Evolutionary conservation across 2,329 filamentous ascomycete species (phyloP).

Genomic region (Hypoxylon sp.): DNA sequence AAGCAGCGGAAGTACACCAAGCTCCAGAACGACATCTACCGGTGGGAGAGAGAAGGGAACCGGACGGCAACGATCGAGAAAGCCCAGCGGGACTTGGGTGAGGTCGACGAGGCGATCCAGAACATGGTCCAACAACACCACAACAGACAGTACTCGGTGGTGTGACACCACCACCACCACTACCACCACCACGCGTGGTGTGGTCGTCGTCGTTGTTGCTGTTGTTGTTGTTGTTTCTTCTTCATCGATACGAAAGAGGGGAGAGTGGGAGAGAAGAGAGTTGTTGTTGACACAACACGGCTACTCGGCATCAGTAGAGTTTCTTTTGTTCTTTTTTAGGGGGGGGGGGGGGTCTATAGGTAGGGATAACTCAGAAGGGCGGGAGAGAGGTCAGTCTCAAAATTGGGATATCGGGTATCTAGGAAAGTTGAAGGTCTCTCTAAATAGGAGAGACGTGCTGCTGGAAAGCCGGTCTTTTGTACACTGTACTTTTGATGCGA

Average conservation of each 20-base stretch:
- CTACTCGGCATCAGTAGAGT: slow-evolving; percentile 31
- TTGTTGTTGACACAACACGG: slow-evolving; percentile 2
- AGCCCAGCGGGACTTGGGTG: slow-evolving; percentile 73
- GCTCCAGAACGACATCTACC: slow-evolving; percentile 76
- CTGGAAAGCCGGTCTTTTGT: slow-evolving; percentile 39
- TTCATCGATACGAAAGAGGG: slow-evolving; percentile 15
- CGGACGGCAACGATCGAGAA: slow-evolving; percentile 76
- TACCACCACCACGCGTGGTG: too few species aligned
- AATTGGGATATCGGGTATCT: slow-evolving; percentile 29
- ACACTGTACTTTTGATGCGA: slow-evolving; percentile 30
- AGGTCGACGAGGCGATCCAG: slow-evolving; percentile 68
- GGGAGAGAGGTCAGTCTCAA: slow-evolving; percentile 28
- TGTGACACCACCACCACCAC: too few species aligned
- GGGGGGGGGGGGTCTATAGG: slow-evolving; percentile 27
- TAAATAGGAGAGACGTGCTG: slow-evolving; percentile 16
- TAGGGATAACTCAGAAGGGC: slow-evolving; percentile 19
- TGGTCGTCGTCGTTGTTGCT: too few species aligned
- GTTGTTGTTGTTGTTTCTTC: slow-evolving; percentile 20
- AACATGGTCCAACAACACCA: slow-evolving; percentile 55
- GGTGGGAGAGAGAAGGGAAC: slow-evolving; percentile 81
- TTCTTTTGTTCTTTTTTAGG: slow-evolving; percentile 21
- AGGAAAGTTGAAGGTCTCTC: slow-evolving; percentile 26
- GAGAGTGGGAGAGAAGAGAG: not conserved
- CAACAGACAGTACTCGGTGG: slow-evolving; percentile 51
- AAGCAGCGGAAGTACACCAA: slow-evolving; percentile 79